A percentile compares a stretch with the other conserved stretches of the same genome.
phyloP scores from a whole-genome alignment of 169 alveolate genomes.

The Plasmodium inui region DNA sequence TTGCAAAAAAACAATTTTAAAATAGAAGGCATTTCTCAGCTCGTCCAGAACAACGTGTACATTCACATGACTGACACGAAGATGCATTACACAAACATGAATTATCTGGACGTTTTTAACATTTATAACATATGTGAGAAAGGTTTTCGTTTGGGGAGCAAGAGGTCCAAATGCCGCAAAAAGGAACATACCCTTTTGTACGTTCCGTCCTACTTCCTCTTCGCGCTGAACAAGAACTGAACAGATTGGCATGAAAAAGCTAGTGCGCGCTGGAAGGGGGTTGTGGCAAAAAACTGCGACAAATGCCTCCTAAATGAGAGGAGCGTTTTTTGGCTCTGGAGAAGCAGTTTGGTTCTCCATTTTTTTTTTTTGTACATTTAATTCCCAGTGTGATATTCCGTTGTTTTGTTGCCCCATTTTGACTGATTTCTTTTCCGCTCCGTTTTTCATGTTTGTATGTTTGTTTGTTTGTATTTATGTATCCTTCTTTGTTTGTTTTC shows the following conservation, averaged over 20 bases:
- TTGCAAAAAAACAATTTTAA: slow-evolving; percentile 55
- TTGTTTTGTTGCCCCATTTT: not conserved
- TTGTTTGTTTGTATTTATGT: not conserved
- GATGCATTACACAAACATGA: slow-evolving; percentile 50
- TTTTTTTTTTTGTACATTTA: not conserved
- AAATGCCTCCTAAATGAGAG: not conserved
- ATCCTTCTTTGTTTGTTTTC: not conserved
- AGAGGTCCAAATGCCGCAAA: not conserved
- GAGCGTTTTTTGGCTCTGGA: not conserved
- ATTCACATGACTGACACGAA: slow-evolving; percentile 46
- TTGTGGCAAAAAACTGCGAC: not conserved
- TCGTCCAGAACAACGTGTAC: slow-evolving; percentile 48
- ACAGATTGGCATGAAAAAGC: not conserved
- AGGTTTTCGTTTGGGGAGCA: not conserved
- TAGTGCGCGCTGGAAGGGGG: not conserved
- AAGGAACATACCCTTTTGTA: slow-evolving; percentile 16
- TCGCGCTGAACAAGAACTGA: slow-evolving; percentile 21
- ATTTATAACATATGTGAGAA: slow-evolving; percentile 68
- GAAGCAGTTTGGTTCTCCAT: not conserved
- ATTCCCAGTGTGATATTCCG: not conserved
- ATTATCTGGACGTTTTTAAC: slow-evolving; percentile 46
- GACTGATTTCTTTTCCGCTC: not conserved
- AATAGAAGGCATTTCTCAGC: slow-evolving; percentile 28
- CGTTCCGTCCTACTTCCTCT: slow-evolving; percentile 63
- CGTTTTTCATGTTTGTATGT: not conserved